Evolutionary conservation across 2,329 filamentous ascomycete species (phyloP).

Genomic region (Cladosporium sp.): DNA sequence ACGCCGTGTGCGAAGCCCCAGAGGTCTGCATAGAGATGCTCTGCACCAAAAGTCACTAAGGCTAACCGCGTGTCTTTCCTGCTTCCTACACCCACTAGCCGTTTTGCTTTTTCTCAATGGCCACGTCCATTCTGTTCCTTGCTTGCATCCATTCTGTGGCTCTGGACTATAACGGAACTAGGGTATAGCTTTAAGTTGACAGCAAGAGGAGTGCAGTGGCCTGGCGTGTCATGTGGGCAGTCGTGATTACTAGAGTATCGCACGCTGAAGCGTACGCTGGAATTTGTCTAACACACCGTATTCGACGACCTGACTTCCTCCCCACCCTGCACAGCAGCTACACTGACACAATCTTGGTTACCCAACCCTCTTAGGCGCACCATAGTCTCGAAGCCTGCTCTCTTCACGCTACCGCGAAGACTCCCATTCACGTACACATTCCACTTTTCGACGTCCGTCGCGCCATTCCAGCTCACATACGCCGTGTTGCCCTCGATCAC

Average conservation of each 20-base stretch:
- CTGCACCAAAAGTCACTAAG: too few relatives aligned
- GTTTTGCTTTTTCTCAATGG: too few relatives aligned
- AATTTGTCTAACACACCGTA: neutral
- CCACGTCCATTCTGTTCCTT: too few relatives aligned
- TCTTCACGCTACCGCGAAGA: neutral
- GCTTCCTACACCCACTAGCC: too few relatives aligned
- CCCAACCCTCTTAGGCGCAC: neutral
- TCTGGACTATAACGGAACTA: too few relatives aligned
- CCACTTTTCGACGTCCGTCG: slow-evolving; percentile 34
- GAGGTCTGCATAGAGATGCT: neutral
- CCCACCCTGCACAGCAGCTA: slow-evolving; percentile 11
- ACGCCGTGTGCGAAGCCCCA: neutral
- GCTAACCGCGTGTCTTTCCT: too few relatives aligned
- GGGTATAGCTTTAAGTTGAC: too few relatives aligned
- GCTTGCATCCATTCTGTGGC: too few relatives aligned
- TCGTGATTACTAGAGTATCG: too few relatives aligned
- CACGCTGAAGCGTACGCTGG: neutral
- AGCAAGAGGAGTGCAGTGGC: too few relatives aligned
- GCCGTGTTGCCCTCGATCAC: slow-evolving; percentile 11
- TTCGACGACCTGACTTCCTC: slow-evolving; percentile 10
- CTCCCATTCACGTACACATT: slow-evolving; percentile 27
- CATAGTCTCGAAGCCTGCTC: slow-evolving; percentile 17
- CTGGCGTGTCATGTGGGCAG: too few relatives aligned
- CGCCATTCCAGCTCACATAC: slow-evolving; percentile 36
- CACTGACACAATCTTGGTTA: neutral